Evolutionary conservation across 106 monocot species (phyloP), one percentile per base, ranked within the genome.

Genomic region (Xerophyta viscosa): DNA sequence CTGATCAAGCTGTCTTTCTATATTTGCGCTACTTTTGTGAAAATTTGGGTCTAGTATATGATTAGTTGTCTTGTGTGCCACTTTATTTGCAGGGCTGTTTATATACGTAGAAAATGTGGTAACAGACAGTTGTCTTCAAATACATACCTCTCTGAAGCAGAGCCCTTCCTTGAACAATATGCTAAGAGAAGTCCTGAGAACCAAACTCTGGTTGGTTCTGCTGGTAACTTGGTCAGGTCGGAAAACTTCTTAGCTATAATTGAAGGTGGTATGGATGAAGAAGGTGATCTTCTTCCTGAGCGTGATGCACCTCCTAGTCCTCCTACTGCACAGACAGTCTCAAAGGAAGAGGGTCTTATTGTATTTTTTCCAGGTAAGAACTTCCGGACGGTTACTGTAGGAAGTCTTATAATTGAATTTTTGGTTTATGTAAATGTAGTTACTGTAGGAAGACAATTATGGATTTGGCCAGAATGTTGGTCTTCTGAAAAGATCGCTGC

Each of bases 81-180:
- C n/a, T 57, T 46, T 7, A 18, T 24, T 22, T 56, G 29, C 61
- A 98, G 98, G 98, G 98, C 86, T 71, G 64, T 71, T 60, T 98
- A 86, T 69, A 98, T 98, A 61, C 74, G 59, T 61, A 72, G 79
- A 45, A 98, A 98, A 50, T 90, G 62, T 69, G 89, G 89, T 27
- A 72, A 79, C 46, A 90, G 75, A 50, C 90, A 66, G 21, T 67
- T 98, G 24, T 77, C 86, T 42, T 69, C 86, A 18, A 82, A 89
- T 29, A 86, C 68, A 21, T 98, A 82, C 66, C 79, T 98, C 37
- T 66, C 55, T 68, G 90, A 98, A 77, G 90, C 90, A 45, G 98
- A 98, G 65, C 90, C 82, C 57, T 98, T 98, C 66, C 98, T 98
- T 41, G 98, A 90, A 60, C 75, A 79, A 53, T 98, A 86, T 65